phyloP scores from a whole-genome alignment of 2,329 filamentous ascomycete genomes.

The Ilyonectria mors-panacis region DNA sequence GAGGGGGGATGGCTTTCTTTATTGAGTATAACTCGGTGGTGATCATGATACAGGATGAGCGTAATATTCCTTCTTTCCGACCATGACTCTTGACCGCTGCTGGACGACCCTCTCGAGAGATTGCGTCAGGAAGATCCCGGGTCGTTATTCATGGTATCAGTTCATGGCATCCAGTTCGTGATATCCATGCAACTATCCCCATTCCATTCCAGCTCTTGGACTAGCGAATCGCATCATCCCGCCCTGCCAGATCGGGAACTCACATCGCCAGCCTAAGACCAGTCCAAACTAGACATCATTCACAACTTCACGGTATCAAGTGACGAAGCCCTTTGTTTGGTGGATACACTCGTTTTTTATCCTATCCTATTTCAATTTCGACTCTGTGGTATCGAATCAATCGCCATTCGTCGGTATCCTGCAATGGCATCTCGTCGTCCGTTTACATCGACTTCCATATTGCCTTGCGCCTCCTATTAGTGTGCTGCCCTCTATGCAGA shows the following conservation, averaged over 20 bases:
- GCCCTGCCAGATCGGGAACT: slow-evolving; percentile 7
- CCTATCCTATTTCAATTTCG: neutral
- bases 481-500: slow-evolving; percentile 8
- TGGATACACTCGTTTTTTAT: neutral
- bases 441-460: neutral
- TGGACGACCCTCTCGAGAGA: neutral
- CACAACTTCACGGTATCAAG: neutral
- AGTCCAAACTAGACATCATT: neutral
- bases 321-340: neutral
- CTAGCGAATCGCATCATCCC: slow-evolving; percentile 5
- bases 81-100: neutral
- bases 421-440: neutral
- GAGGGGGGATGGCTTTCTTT: neutral
- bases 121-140: neutral
- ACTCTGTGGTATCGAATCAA: neutral
- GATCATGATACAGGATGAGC: neutral
- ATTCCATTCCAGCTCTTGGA: neutral
- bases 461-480: slow-evolving; percentile 4
- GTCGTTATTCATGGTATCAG: neutral
- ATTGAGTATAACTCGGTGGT: neutral
- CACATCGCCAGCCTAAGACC: neutral
- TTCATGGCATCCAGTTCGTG: neutral
- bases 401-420: neutral
- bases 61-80: neutral
- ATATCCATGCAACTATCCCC: neutral